These are phyloP conservation scores for Periglandula ipomoeae DNA, from an alignment of 2,329 filamentous ascomycete species.

Conservation along the genomic window DNA sequence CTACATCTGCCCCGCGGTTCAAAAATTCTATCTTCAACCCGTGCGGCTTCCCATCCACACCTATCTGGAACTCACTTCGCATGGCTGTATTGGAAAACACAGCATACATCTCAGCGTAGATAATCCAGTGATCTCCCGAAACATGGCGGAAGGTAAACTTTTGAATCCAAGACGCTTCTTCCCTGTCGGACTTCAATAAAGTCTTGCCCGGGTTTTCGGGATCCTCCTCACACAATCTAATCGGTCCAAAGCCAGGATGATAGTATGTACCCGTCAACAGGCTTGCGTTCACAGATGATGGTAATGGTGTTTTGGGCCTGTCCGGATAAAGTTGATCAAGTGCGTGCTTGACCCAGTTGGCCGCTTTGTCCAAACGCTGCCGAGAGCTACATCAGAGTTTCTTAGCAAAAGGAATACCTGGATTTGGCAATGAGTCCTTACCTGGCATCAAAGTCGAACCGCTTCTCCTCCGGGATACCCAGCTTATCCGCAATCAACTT, in stretches of 20 bases:
- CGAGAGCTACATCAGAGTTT: constrained; percentile 6
- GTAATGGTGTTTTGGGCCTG: constrained; percentile 24
- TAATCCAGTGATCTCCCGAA: constrained; percentile 18
- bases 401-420: background rate
- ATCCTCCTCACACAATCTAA: constrained; percentile 13
- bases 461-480: constrained; percentile 10
- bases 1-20: background rate
- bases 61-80: background rate
- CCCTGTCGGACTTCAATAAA: constrained; percentile 14
- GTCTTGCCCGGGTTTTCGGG: constrained; percentile 2
- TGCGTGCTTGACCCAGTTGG: constrained; percentile 19
- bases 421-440: background rate
- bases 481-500: constrained; percentile 22
- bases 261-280: constrained; percentile 30
- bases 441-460: constrained; percentile 11
- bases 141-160: constrained; percentile 16
- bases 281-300: constrained; percentile 25
- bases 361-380: constrained; percentile 2
- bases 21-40: constrained; percentile 2
- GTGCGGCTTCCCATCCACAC: background rate
- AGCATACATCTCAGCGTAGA: constrained; percentile 13
- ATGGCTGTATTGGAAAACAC: background rate
- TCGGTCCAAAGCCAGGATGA: constrained; percentile 29
- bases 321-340: constrained; percentile 28
- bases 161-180: constrained; percentile 13